Percentiles rank a stretch among this genome's conserved stretches.
Evolutionary conservation across 2,329 filamentous ascomycete species (phyloP).

Genomic region (Canariomyces notabilis): DNA sequence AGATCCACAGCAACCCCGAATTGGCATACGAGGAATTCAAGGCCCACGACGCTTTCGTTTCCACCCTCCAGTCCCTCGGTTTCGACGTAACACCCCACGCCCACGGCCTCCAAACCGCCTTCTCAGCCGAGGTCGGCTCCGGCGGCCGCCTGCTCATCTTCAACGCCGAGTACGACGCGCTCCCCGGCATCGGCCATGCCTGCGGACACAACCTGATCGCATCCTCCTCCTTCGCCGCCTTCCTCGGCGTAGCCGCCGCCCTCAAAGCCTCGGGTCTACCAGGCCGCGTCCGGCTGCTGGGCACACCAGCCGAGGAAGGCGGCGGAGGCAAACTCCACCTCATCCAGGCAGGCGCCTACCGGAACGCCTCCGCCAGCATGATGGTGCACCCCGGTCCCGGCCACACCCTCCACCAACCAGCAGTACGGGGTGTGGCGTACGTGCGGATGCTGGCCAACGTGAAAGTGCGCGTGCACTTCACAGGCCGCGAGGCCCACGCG

Average conservation of each 20-base stretch:
- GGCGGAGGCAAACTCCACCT: slow-evolving; percentile 39
- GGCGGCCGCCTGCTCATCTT: slow-evolving; percentile 38
- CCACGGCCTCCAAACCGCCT: slow-evolving; percentile 48
- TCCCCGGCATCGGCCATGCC: slow-evolving; percentile 42
- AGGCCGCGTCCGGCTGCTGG: slow-evolving; percentile 37
- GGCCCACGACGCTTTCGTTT: slow-evolving; percentile 46
- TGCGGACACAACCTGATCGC: slow-evolving; percentile 45
- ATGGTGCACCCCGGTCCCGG: slow-evolving; percentile 34
- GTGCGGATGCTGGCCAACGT: slow-evolving; percentile 30
- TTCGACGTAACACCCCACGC: slow-evolving; percentile 44
- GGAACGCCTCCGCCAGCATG: slow-evolving; percentile 35
- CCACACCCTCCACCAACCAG: slow-evolving; percentile 12
- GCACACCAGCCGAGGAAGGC: slow-evolving; percentile 41
- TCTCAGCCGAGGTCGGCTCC: slow-evolving; percentile 41
- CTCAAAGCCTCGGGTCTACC: slow-evolving; percentile 28
- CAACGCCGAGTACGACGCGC: slow-evolving; percentile 46
- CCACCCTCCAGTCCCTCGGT: slow-evolving; percentile 39
- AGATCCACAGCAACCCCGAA: slow-evolving; percentile 44
- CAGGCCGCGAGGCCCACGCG: slow-evolving; percentile 43
- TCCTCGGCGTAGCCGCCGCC: slow-evolving; percentile 34
- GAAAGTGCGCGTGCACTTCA: slow-evolving; percentile 36
- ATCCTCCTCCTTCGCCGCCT: slow-evolving; percentile 36
- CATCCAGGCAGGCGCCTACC: slow-evolving; percentile 32
- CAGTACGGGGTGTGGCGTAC: slow-evolving; percentile 24
- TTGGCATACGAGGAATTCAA: slow-evolving; percentile 46